Conservation (phyloP, 352 stramenopile genomes). For the Elongisporangium undulatum region DNA sequence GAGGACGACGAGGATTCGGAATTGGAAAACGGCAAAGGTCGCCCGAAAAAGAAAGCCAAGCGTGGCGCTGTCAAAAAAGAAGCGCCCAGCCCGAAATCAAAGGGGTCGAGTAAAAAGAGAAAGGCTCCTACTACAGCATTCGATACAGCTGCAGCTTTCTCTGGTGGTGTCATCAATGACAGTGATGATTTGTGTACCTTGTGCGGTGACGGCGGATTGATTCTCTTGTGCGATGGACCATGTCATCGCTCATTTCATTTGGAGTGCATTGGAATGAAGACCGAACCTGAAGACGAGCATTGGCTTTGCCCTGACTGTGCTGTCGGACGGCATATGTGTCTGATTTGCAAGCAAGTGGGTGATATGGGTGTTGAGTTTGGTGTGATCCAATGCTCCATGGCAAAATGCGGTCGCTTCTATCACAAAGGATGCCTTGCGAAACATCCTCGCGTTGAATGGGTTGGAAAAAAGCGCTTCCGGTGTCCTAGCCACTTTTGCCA, state of each 20-base stretch:
- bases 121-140: constrained; percentile 7
- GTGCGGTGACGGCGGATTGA: constrained; percentile 88
- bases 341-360: constrained; percentile 90
- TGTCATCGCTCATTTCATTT: constrained; percentile 93
- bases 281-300: constrained; percentile 76
- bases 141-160: neutral
- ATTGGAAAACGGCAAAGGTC: constrained; percentile 14
- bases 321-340: constrained; percentile 87
- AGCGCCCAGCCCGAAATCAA: constrained; percentile 12
- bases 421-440: constrained; percentile 85
- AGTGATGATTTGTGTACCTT: constrained; percentile 90
- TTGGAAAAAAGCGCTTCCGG: constrained; percentile 86
- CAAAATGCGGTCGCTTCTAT: constrained; percentile 92
- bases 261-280: constrained; percentile 87
- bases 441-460: constrained; percentile 75
- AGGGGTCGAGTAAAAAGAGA: constrained; percentile 16
- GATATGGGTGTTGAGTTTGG: constrained; percentile 88
- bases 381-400: constrained; percentile 88
- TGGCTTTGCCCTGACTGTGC: constrained; percentile 91
- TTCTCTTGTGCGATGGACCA: constrained; percentile 89
- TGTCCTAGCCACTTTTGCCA: constrained; percentile 91
- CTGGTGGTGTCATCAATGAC: constrained; percentile 60
- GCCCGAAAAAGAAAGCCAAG: constrained; percentile 28
- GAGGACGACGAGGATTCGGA: constrained; percentile 36
- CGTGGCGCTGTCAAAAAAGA: constrained; percentile 32